phyloP scores from a whole-genome alignment of 495 filamentous ascomycete genomes.

The Ramalina peruviana region DNA sequence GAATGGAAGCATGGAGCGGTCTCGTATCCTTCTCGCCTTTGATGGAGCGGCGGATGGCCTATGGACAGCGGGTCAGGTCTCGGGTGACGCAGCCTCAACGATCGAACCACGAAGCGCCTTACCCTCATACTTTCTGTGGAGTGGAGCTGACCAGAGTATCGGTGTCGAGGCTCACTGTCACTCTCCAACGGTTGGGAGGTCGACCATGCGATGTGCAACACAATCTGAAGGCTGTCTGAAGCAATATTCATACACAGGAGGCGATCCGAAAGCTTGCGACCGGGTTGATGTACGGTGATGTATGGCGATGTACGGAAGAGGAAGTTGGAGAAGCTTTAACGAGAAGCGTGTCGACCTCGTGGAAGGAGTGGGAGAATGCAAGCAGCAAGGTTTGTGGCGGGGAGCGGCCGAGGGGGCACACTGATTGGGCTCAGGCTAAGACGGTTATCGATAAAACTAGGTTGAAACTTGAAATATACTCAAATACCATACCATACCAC shows the following conservation, averaged over 20 bases:
- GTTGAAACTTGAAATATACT: no score
- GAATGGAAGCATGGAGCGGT: constrained; percentile 72
- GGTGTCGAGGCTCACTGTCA: not conserved
- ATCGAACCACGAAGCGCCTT: not conserved
- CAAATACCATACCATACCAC: no score
- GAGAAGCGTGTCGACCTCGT: not conserved
- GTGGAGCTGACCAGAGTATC: not conserved
- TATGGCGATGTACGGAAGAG: not conserved
- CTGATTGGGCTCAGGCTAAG: no score
- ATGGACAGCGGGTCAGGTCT: not conserved
- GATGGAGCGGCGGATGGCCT: constrained; percentile 51
- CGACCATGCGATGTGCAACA: not conserved
- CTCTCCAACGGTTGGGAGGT: not conserved
- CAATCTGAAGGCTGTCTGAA: not conserved
- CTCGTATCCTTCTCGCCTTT: constrained; percentile 70
- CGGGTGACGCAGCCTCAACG: not conserved
- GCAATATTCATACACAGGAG: no score
- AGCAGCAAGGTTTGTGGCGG: no score
- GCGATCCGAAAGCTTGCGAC: no score
- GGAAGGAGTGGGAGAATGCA: not conserved
- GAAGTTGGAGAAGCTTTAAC: not conserved
- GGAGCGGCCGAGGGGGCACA: no score
- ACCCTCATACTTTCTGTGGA: constrained; percentile 2
- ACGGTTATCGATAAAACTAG: no score
- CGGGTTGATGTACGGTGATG: not conserved